These are phyloP conservation scores for Tulasnella sp. DNA, from an alignment of 768 basidiomycete genomes.

Conservation along the genomic window DNA sequence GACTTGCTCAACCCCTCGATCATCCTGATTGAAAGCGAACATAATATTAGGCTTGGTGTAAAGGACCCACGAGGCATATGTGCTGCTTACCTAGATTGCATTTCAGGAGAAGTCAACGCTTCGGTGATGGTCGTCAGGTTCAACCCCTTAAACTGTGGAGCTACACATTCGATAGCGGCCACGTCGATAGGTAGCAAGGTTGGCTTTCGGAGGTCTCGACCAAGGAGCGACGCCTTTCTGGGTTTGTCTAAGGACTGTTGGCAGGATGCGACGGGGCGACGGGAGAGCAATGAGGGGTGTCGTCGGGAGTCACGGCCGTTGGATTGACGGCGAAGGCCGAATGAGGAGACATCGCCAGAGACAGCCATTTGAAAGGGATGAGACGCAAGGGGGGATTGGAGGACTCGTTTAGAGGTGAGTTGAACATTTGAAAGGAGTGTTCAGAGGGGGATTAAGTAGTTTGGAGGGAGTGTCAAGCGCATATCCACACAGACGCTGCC, in stretches of 20 bases:
- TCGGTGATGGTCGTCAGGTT: not conserved
- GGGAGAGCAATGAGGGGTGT: too few species aligned
- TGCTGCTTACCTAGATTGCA: not conserved
- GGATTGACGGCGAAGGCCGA: too few species aligned
- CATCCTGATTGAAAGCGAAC: not conserved
- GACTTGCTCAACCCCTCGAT: not conserved
- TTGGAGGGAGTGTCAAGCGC: not conserved
- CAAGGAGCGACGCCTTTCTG: too few species aligned
- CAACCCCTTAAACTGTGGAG: too few species aligned
- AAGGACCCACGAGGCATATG: not conserved
- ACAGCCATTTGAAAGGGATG: not conserved
- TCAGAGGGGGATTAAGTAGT: not conserved
- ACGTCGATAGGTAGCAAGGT: too few species aligned
- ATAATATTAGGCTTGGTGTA: not conserved
- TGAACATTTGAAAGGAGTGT: not conserved
- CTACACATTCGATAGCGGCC: too few species aligned
- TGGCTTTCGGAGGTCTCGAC: too few species aligned
- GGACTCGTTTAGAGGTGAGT: not conserved
- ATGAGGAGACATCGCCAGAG: too few species aligned
- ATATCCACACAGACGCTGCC: not conserved
- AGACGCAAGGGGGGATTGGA: not conserved
- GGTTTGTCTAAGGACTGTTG: too few species aligned
- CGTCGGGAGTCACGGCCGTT: too few species aligned
- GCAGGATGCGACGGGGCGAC: too few species aligned
- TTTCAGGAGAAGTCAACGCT: not conserved